These are phyloP conservation scores for Globisporangium orthogonon DNA, from an alignment of 352 stramenopile species.

Conservation along the genomic window DNA sequence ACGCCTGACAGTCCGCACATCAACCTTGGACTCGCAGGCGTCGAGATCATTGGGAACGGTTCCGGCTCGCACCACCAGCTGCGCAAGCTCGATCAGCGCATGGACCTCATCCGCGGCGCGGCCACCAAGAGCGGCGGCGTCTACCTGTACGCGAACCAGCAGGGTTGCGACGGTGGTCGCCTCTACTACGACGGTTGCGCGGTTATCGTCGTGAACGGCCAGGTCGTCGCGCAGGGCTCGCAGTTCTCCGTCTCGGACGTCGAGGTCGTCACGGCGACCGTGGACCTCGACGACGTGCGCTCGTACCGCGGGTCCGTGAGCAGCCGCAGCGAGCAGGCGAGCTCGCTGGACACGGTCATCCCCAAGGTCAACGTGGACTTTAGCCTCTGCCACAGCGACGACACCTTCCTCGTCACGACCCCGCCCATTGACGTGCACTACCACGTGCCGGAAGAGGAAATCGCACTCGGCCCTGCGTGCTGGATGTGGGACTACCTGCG, in stretches of 20 bases:
- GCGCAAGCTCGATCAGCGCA: conserved; percentile 89
- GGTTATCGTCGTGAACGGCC: conserved; percentile 96
- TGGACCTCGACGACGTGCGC: conserved; percentile 97
- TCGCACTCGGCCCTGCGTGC: conserved; percentile 94
- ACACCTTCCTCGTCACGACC: conserved; percentile 28
- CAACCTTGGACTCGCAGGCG: conserved; percentile 88
- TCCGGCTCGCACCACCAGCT: conserved; percentile 97
- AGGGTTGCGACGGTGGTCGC: conserved; percentile 95
- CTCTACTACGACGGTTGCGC: conserved; percentile 98
- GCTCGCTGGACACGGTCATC: conserved; percentile 54
- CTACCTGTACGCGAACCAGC: conserved; percentile 98
- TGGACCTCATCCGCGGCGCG: conserved; percentile 89
- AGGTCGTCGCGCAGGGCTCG: conserved; percentile 93
- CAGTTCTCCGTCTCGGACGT: conserved; percentile 98
- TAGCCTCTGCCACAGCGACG: conserved; percentile 65
- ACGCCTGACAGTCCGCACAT: conserved; percentile 95
- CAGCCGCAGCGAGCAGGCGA: conserved; percentile 93
- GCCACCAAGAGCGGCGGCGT: conserved; percentile 96
- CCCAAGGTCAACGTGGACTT: conserved; percentile 74
- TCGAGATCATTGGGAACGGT: conserved; percentile 98
- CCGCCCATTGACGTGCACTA: conserved; percentile 63
- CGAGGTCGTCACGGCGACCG: conserved; percentile 93
- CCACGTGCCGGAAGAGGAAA: conserved; percentile 94
- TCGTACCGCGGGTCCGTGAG: conserved; percentile 93
- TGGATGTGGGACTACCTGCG: conserved; percentile 99